Evolutionary conservation across 768 basidiomycete species (phyloP), one percentile per base, ranked within the genome.

Genomic region (Gloeostereum incarnatum): DNA sequence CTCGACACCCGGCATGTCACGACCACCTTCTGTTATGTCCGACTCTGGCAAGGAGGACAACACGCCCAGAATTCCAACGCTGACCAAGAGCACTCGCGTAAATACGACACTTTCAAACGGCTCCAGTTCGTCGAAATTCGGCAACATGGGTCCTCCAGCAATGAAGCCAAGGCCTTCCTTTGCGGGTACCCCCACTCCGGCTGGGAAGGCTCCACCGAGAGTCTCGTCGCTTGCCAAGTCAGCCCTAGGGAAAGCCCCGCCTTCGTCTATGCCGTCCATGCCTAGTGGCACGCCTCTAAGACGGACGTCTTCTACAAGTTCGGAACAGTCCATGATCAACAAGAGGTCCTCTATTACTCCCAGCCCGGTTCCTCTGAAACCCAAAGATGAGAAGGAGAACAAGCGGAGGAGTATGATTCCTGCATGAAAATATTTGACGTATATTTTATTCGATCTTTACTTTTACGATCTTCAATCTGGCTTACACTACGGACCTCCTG

Each of bases 21-120:
- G 79, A 16, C 79, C 79, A 0, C 58, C 75, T 0, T 81, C 79
- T 3, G 67, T 62, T 0, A 52, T 73, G 21, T 78, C 78, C 7
- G 73, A 78, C 40, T 52, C 62, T 9, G 67, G 66, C 31, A 67
- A 18, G 50, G 54, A 20, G 48, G 32, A 35, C 16, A 14, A 8
- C 38, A 29, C 23, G 35, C 44, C 10, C 42, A 38, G n/a, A 51
- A 44, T 31, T 23, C 14, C 40, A 6, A 64, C 75, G 7, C 59
- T 79, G 4, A 64, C 65, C 18, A 72, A 64, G 53, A 79, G 75
- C 45, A 52, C 52, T 22, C 74, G 79, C 4, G 48, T 63, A 7
- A 79, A 71, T 35, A 50, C 48, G 40, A 49, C 4, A 40, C 47
- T 17, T 36, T 38, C 31, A 58, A 53, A 40, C 41, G 52, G 35